These are phyloP conservation scores for Chernovozyma aurita DNA, from an alignment of 1,139 yeast genomes.

Conservation along the genomic window DNA sequence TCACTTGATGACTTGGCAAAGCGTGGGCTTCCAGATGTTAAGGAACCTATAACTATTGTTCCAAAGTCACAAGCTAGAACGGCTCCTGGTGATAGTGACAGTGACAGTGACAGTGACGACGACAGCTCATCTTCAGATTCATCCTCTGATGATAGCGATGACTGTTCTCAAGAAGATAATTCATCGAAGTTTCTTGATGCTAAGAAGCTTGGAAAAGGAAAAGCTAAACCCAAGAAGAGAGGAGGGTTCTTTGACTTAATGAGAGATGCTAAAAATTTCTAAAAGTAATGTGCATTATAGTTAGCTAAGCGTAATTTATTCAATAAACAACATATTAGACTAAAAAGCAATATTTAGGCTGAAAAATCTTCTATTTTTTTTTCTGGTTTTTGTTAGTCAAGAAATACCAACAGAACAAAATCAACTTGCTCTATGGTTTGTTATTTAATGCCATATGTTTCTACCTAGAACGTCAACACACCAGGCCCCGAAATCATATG, in stretches of 20 bases:
- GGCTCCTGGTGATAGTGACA: neutral
- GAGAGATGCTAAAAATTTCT: constrained; percentile 38
- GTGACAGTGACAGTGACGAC: neutral
- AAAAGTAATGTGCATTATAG: constrained; percentile 2
- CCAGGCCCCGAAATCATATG: constrained; percentile 25
- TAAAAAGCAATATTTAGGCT: too few relatives aligned
- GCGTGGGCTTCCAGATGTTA: constrained; percentile 62
- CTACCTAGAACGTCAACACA: constrained; percentile 24
- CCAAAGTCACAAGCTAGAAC: constrained; percentile 10
- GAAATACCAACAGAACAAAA: too few relatives aligned
- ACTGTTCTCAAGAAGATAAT: constrained; percentile 1
- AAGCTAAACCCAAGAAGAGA: constrained; percentile 24
- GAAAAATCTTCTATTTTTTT: too few relatives aligned
- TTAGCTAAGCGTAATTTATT: too few relatives aligned
- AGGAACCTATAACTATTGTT: constrained; percentile 40
- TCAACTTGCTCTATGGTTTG: too few relatives aligned
- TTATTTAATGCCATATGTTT: constrained; percentile 8
- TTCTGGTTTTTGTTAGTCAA: too few relatives aligned
- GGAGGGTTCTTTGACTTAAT: constrained; percentile 52
- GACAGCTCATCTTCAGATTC: neutral
- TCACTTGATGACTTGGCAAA: constrained; percentile 54
- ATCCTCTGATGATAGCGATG: constrained; percentile 2
- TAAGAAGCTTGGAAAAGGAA: constrained; percentile 26
- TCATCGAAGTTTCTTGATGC: constrained; percentile 10
- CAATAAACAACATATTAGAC: too few relatives aligned